Evolutionary conservation across 441 rosid species (phyloP), one percentile per base, ranked within the genome.

Genomic region (Pelargonium myrrhifolium): DNA sequence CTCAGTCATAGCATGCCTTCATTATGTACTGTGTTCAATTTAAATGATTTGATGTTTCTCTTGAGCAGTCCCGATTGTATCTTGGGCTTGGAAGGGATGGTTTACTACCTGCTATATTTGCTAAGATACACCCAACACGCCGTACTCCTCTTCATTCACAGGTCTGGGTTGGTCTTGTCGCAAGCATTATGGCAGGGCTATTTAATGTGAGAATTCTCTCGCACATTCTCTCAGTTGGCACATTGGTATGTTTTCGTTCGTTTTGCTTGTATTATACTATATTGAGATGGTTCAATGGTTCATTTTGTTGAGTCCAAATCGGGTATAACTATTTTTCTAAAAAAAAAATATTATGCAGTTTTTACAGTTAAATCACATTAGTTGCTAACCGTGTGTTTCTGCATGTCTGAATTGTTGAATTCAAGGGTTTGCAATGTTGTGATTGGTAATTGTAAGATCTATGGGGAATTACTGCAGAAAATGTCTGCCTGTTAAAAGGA

Each of bases 201-300:
- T 82, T 94, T 76, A 94, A 94, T n/a, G 87, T 94, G 66, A 96
- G 60, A 24, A 67, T 85, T 58, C 97, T 94, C 62, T 88, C 98
- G 9, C 96, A 87, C 88, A 92, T 92, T 84, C 99, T 94, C 68
- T 94, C 98, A 0, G 97, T 92, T 21, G 99, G 99, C 74, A 76
- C 98, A 43, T 69, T 94, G 97, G 99, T 94, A 88, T 26, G 94
- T 53, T 28, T 11, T 59, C 58, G 0, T 47, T 15, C 63, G 47
- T 14, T 24, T 15, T 39, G 22, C 26, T 11, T 17, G 59, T 2
- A 22, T 65, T 55, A 0, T 2, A 22, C 59, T 55, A 0, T 49
- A 49, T 49, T 49, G 4, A n/a, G 9, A 3, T 49, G 56, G 56
- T n/a, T 49, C 56, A n/a, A n/a, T n/a, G n/a, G 17, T 49, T 49